A percentile compares a stretch with the other conserved stretches of the same genome.
phyloP scores from a whole-genome alignment of 1,284 basidiomycete genomes.

The Lentinula novae-zelandiae region DNA sequence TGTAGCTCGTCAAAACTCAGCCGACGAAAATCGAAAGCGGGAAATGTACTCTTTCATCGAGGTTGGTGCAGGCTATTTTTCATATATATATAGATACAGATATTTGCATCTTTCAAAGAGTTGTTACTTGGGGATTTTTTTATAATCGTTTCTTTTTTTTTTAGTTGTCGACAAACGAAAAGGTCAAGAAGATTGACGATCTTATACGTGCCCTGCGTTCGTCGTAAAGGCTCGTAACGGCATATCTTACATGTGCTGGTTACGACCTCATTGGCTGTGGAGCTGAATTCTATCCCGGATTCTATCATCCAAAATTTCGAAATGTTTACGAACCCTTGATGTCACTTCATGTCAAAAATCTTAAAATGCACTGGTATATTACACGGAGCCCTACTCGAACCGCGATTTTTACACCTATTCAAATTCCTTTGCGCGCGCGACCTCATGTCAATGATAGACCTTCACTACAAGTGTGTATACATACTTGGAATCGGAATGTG shows the following conservation, averaged over 20 bases:
- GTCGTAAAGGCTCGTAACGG: not conserved
- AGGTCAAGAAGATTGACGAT: slow-evolving; percentile 40
- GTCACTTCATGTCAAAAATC: not conserved
- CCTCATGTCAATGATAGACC: not conserved
- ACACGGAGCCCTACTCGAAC: not conserved
- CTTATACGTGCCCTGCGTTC: slow-evolving; percentile 27
- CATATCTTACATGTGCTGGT: not conserved
- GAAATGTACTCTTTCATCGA: slow-evolving; percentile 49
- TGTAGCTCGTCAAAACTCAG: slow-evolving; percentile 38
- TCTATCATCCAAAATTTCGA: too few species aligned
- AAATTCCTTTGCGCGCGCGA: not conserved
- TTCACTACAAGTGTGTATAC: too few species aligned
- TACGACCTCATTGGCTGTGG: too few species aligned
- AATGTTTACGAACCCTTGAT: not conserved
- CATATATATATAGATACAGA: too few species aligned
- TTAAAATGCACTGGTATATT: not conserved
- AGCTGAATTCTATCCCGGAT: too few species aligned
- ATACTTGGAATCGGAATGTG: too few species aligned
- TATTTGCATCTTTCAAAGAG: not conserved
- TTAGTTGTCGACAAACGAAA: slow-evolving; percentile 53
- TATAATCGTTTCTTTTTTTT: slow-evolving; percentile 2
- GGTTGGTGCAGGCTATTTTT: slow-evolving; percentile 29
- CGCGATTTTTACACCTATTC: not conserved
- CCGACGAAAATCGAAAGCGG: slow-evolving; percentile 33
- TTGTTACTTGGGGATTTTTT: not conserved